These are phyloP conservation scores for Coprinopsis marcescibilis DNA, from an alignment of 768 basidiomycete genomes.

Conservation along the genomic window DNA sequence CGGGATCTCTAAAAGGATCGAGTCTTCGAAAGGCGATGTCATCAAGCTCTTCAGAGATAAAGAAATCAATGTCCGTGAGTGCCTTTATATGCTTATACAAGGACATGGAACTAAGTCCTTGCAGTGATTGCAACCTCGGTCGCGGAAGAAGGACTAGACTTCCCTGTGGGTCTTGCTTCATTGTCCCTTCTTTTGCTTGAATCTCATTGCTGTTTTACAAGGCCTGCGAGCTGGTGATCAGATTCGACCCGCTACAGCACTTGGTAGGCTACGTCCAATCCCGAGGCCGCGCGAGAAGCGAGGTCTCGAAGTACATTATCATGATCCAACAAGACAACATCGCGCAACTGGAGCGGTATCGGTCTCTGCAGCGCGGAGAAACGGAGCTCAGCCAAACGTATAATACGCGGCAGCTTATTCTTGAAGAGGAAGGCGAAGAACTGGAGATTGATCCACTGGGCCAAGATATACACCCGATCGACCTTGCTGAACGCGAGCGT, in stretches of 20 bases:
- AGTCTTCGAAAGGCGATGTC: slow-evolving; percentile 48
- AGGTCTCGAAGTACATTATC: slow-evolving; percentile 70
- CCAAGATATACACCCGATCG: slow-evolving; percentile 39
- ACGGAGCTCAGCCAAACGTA: slow-evolving; percentile 60
- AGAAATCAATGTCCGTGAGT: slow-evolving; percentile 63
- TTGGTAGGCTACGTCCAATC: slow-evolving; percentile 89
- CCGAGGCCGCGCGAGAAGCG: slow-evolving; percentile 77
- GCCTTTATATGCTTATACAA: slow-evolving; percentile 7
- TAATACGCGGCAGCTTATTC: slow-evolving; percentile 37
- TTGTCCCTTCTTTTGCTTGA: background rate
- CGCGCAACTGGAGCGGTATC: slow-evolving; percentile 52
- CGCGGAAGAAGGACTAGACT: slow-evolving; percentile 90
- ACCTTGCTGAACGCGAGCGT: slow-evolving; percentile 63
- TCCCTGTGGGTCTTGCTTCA: slow-evolving; percentile 47
- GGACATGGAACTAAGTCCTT: no score
- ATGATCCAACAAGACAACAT: slow-evolving; percentile 66
- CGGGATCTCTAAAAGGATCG: slow-evolving; percentile 34
- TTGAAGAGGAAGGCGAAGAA: slow-evolving; percentile 32
- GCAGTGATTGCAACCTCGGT: slow-evolving; percentile 79
- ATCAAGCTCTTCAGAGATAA: slow-evolving; percentile 62
- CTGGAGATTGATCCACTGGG: slow-evolving; percentile 31
- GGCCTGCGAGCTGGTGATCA: slow-evolving; percentile 83
- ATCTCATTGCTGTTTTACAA: slow-evolving; percentile 20
- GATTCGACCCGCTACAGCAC: slow-evolving; percentile 77
- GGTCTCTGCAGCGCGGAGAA: slow-evolving; percentile 53